Conservation (phyloP, 2,329 filamentous ascomycete species). For the Calonectria hawksworthii region DNA sequence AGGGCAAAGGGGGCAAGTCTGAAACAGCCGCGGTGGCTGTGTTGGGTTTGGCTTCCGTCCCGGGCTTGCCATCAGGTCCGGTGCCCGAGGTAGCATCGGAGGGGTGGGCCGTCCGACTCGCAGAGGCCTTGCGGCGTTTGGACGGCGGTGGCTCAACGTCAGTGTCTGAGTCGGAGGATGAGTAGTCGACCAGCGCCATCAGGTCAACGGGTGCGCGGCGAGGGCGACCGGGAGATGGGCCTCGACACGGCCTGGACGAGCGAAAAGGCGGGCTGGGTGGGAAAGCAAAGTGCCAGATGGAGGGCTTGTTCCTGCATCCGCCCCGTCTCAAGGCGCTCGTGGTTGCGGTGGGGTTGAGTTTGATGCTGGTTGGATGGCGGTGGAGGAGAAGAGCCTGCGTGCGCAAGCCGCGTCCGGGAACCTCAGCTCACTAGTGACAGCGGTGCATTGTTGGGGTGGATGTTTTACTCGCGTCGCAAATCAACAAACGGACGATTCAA, state of each 20-base stretch:
- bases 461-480: background rate
- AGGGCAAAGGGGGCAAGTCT: slow-evolving; percentile 79
- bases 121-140: slow-evolving; percentile 51
- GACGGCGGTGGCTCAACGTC: slow-evolving; percentile 45
- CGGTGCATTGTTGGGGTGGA: slow-evolving; percentile 16
- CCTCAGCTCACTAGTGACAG: slow-evolving; percentile 9
- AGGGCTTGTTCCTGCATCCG: slow-evolving; percentile 25
- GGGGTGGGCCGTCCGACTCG: slow-evolving; percentile 31
- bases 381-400: background rate
- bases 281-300: background rate
- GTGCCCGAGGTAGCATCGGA: slow-evolving; percentile 15
- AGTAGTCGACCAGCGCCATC: slow-evolving; percentile 78
- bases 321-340: background rate
- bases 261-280: background rate
- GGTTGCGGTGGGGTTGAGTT: slow-evolving; percentile 11
- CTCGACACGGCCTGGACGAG: background rate
- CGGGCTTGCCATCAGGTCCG: slow-evolving; percentile 6
- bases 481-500: background rate
- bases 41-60: slow-evolving; percentile 15
- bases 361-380: slow-evolving; percentile 2
- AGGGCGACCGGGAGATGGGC: background rate
- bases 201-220: background rate
- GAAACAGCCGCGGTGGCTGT: slow-evolving; percentile 30
- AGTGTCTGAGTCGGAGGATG: slow-evolving; percentile 44
- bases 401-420: slow-evolving; percentile 1